Conservation (phyloP, 164 flowering plant species). For the Malania oleifera region DNA sequence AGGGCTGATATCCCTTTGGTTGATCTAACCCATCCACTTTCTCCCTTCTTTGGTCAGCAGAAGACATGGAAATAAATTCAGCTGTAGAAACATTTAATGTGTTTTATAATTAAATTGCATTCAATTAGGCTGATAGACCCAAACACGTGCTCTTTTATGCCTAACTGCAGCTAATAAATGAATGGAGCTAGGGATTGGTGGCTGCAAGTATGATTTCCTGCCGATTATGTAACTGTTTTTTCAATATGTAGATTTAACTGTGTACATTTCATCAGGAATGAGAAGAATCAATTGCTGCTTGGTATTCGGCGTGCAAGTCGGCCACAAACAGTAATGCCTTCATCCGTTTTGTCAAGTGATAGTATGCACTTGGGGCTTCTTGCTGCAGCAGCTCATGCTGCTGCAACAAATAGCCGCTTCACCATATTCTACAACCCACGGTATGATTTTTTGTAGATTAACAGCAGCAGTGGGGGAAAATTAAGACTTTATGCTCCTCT, state of each 20-base stretch:
- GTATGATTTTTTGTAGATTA: slow-evolving; percentile 25
- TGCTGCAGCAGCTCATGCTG: slow-evolving; percentile 98
- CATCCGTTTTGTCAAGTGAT: slow-evolving; percentile 91
- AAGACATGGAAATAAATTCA: too few species aligned
- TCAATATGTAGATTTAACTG: neutral
- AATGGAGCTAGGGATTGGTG: too few species aligned
- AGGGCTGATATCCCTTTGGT: neutral
- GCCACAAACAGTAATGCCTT: slow-evolving; percentile 90
- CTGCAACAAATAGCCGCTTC: slow-evolving; percentile 86
- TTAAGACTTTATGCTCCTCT: neutral
- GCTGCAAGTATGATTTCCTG: too few species aligned
- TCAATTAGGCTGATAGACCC: too few species aligned
- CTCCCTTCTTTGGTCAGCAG: too few species aligned
- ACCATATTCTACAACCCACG: slow-evolving; percentile 90
- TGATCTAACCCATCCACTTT: neutral
- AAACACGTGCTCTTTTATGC: too few species aligned
- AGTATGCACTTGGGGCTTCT: slow-evolving; percentile 97
- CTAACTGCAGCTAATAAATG: too few species aligned
- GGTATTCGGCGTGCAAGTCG: slow-evolving; percentile 91
- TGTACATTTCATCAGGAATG: slow-evolving; percentile 60
- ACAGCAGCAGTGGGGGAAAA: too few species aligned
- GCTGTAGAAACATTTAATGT: too few species aligned
- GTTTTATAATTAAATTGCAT: too few species aligned
- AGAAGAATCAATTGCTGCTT: slow-evolving; percentile 79
- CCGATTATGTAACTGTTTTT: neutral